Conservation (phyloP, 352 stramenopile species). For the Blastocystis sp. region DNA sequence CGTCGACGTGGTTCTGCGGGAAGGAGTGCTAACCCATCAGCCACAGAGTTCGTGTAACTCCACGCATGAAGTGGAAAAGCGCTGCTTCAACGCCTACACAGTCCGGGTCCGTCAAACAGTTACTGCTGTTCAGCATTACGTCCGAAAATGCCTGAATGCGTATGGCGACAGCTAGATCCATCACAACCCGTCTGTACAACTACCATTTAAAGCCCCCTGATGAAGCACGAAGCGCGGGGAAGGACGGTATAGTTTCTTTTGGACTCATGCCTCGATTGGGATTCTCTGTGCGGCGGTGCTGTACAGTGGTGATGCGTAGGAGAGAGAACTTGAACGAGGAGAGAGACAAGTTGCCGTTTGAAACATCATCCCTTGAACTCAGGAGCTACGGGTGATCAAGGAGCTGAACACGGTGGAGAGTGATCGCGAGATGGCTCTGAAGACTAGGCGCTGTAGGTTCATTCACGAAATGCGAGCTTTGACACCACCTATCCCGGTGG, state of each 20-base stretch:
- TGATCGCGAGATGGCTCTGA: background rate
- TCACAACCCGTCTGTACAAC: too few relatives aligned
- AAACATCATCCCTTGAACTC: constrained; percentile 20
- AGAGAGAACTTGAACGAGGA: background rate
- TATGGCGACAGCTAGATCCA: too few relatives aligned
- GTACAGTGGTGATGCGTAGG: background rate
- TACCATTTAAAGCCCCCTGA: too few relatives aligned
- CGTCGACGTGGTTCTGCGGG: background rate
- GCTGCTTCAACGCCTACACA: background rate
- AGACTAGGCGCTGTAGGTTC: constrained; percentile 5
- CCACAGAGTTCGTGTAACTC: too few relatives aligned
- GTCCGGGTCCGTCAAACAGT: background rate
- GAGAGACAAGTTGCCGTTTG: background rate
- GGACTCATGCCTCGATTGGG: background rate
- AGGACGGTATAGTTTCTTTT: background rate
- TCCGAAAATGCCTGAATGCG: too few relatives aligned
- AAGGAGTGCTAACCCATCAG: constrained; percentile 23
- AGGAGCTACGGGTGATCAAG: constrained; percentile 43
- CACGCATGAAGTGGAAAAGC: constrained; percentile 25
- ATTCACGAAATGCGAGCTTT: constrained; percentile 70
- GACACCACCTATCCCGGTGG: constrained; percentile 75
- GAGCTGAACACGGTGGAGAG: background rate
- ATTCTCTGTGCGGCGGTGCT: background rate
- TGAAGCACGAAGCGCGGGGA: too few relatives aligned
- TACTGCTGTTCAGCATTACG: too few relatives aligned